These are phyloP conservation scores for Eutypella sp. DNA, from an alignment of 2,329 filamentous ascomycete genomes.

Conservation along the genomic window DNA sequence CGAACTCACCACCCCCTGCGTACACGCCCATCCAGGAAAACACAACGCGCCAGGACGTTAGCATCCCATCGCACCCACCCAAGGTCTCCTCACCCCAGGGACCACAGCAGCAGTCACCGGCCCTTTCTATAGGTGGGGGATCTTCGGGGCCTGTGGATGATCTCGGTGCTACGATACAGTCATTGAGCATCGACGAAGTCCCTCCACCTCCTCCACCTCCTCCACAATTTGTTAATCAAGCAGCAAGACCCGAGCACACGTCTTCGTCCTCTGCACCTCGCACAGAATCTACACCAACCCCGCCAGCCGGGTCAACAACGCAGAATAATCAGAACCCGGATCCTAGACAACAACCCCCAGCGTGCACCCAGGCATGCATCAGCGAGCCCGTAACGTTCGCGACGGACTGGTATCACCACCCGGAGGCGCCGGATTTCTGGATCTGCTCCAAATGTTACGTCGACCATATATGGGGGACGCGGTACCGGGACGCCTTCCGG, in stretches of 20 bases:
- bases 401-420: slow-evolving; percentile 34
- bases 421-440: slow-evolving; percentile 25
- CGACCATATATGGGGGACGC: slow-evolving; percentile 29
- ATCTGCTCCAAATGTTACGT: slow-evolving; percentile 39
- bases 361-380: slow-evolving; percentile 25
- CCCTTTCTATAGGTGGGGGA: neutral
- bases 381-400: slow-evolving; percentile 20
- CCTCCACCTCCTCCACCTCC: neutral
- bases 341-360: slow-evolving; percentile 8
- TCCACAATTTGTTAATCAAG: neutral
- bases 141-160: neutral
- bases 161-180: neutral
- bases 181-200: neutral
- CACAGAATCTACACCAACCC: neutral
- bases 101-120: neutral
- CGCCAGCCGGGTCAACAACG: neutral
- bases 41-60: neutral
- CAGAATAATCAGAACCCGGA: neutral
- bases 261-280: neutral
- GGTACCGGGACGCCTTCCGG: slow-evolving; percentile 25
- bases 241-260: neutral
- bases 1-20: slow-evolving; percentile 2
- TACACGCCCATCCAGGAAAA: slow-evolving; percentile 5
- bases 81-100: neutral
- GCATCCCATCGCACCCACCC: neutral